Evolutionary conservation across 2,329 filamentous ascomycete species (phyloP).

Genomic region (Sclerotinia glacialis): DNA sequence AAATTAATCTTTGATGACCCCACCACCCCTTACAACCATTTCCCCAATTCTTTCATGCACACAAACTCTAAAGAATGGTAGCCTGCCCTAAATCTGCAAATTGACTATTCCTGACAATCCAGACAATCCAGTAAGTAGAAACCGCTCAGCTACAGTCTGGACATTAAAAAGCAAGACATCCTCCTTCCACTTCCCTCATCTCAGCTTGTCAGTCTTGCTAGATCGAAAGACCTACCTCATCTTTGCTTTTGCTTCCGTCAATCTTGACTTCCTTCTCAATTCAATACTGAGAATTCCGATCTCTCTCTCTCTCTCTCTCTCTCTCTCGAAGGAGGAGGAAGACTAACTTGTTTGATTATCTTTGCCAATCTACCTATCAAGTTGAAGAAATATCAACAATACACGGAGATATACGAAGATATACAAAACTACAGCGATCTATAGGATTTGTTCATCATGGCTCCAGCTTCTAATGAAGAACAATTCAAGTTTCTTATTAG

Average conservation of each 20-base stretch:
- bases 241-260: background rate
- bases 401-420: background rate
- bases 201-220: slow-evolving; percentile 22
- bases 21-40: background rate
- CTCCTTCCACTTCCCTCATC: slow-evolving; percentile 21
- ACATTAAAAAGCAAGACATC: slow-evolving; percentile 30
- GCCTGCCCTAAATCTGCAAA: slow-evolving; percentile 27
- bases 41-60: background rate
- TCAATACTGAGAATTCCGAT: background rate
- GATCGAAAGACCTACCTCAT: slow-evolving; percentile 16
- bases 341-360: background rate
- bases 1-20: background rate
- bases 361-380: background rate
- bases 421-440: background rate
- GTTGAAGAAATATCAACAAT: background rate
- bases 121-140: slow-evolving; percentile 26
- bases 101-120: slow-evolving; percentile 31
- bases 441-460: slow-evolving; percentile 44
- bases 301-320: background rate
- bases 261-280: background rate
- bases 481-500: slow-evolving; percentile 65
- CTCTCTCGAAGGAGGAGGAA: too few species aligned
- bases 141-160: slow-evolving; percentile 19
- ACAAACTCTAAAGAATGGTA: background rate
- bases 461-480: slow-evolving; percentile 49